Percentiles rank a stretch among this genome's conserved stretches.
phyloP scores from a whole-genome alignment of 2,329 filamentous ascomycete genomes.

The Aspergillus ochraceoroseus region DNA sequence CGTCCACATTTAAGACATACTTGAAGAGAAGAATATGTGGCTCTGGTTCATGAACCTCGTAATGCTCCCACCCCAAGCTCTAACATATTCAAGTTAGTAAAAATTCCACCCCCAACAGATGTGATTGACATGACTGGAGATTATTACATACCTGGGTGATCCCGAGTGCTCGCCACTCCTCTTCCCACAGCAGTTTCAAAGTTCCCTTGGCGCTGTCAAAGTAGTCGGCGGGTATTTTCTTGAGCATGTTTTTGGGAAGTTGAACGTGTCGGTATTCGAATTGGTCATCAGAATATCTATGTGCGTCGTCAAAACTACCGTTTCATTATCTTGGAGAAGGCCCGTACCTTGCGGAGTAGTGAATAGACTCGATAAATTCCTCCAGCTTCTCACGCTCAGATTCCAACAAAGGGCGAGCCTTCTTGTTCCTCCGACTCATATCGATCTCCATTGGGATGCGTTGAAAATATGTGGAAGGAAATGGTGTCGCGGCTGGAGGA shows the following conservation, averaged over 20 bases:
- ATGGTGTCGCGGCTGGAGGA: too few relatives aligned
- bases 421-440: slow-evolving; percentile 76
- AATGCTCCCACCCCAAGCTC: slow-evolving; percentile 99
- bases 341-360: slow-evolving; percentile 83
- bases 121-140: not conserved
- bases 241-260: slow-evolving; percentile 96
- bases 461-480: slow-evolving; percentile 3
- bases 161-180: slow-evolving; percentile 93
- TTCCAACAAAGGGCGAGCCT: slow-evolving; percentile 73
- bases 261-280: slow-evolving; percentile 98
- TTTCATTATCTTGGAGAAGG: not conserved
- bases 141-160: slow-evolving; percentile 76
- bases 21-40: slow-evolving; percentile 98
- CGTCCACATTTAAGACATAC: slow-evolving; percentile 53
- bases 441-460: slow-evolving; percentile 57
- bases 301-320: slow-evolving; percentile 20
- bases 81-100: slow-evolving; percentile 40
- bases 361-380: slow-evolving; percentile 87
- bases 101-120: not conserved
- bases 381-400: slow-evolving; percentile 77
- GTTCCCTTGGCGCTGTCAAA: slow-evolving; percentile 86
- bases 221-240: slow-evolving; percentile 91
- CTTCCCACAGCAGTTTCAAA: slow-evolving; percentile 93
- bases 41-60: slow-evolving; percentile 97
- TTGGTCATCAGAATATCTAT: slow-evolving; percentile 84